Evolutionary conservation across 371 early-diverging fungal species (phyloP), one percentile per base, ranked within the genome.

Genomic region (Mucor piriformis): DNA sequence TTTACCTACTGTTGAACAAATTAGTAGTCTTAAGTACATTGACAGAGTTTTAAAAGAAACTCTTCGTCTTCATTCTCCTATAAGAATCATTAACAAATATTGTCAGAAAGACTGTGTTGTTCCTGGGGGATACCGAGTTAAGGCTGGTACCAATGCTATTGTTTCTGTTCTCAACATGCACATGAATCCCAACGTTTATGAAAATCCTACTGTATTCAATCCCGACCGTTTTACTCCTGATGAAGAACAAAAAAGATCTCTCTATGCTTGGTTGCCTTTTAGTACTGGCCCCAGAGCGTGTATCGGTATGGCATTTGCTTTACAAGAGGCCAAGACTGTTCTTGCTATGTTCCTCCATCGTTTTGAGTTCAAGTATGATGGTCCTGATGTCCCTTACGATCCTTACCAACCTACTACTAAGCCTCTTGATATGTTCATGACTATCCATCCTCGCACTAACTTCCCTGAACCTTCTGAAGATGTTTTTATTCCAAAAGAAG

Each of bases 311-410:
- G 56, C 46, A 15, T 83, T 85, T 66, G 83, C 85, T 13, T 56
- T 85, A 6, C 81, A 82, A 71, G 85, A 85, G 65, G 81, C 79
- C 27, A 85, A 83, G 50, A 76, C 80, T 3, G 84, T 81, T 2
- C 51, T 83, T 40, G 75, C 77, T 7, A 81, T 77, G 81, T 33
- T 69, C 35, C 54, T 81, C 24, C 65, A 76, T 42, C 69, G 70
- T 6, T 81, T 72, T 50, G 66, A 76, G 13, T 81, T 81, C 54
- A 27, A 21, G 16, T 70, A 76, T 61, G 71, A 79, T 42, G 80
- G 76, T 3, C 74, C 80, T 33, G 62, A 50, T 40, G 63, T 72
- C 18, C 33, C 34, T n/a, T 73, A 68, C 50, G 76, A 73, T 54
- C 63, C 70, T 13, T 58, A 57, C 38, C 57, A 59, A 54, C 61